Evolutionary conservation across 805 yeast genomes (phyloP).

Genomic region (Tetrapisispora phaffii): DNA sequence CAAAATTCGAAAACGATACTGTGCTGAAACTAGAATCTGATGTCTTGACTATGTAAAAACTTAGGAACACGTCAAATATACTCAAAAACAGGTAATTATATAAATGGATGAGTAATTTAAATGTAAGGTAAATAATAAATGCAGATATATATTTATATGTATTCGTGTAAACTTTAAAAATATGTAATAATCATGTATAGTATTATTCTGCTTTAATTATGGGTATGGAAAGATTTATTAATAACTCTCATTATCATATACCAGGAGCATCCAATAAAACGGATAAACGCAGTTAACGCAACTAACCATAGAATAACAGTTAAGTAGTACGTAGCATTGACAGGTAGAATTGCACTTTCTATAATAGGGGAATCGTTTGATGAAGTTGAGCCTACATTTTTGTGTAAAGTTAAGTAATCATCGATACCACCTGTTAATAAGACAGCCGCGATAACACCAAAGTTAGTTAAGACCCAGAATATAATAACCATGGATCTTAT

Average conservation of each 20-base stretch:
- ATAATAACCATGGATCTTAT: slow-evolving; percentile 83
- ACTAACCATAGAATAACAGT: slow-evolving; percentile 88
- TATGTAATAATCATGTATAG: too few species aligned
- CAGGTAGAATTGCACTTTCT: slow-evolving; percentile 13
- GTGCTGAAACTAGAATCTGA: too few species aligned
- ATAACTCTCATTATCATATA: slow-evolving; percentile 38
- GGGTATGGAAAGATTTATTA: neutral
- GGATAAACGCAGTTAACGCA: slow-evolving; percentile 76
- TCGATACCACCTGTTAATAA: slow-evolving; percentile 74
- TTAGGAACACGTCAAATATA: too few species aligned
- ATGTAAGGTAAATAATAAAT: too few species aligned
- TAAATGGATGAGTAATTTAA: too few species aligned
- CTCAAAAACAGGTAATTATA: too few species aligned
- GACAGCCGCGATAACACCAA: slow-evolving; percentile 72
- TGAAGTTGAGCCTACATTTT: slow-evolving; percentile 4
- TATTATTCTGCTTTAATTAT: neutral
- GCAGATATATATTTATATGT: too few species aligned
- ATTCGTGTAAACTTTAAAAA: too few species aligned
- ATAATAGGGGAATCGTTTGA: slow-evolving; percentile 6
- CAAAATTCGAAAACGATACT: too few species aligned
- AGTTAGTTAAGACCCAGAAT: slow-evolving; percentile 81
- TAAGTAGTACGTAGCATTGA: slow-evolving; percentile 58
- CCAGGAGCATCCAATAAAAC: slow-evolving; percentile 64
- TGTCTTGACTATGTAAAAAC: too few species aligned
- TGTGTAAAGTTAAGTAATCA: slow-evolving; percentile 27